phyloP scores from a whole-genome alignment of 176 grass and related monocot species.

The Oryza officinalis region DNA sequence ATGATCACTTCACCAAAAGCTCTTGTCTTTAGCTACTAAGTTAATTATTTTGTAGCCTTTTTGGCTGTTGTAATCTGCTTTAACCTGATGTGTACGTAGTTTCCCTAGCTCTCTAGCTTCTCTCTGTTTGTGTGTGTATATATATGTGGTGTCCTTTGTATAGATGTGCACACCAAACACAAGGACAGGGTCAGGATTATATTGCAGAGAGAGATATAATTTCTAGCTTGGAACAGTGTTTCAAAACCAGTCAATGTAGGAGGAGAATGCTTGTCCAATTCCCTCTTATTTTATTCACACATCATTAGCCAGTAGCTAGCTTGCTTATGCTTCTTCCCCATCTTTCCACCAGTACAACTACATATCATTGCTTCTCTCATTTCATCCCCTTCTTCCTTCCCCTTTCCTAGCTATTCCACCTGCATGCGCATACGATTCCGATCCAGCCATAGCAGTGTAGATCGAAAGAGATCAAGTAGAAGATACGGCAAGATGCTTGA shows the following conservation, averaged over 20 bases:
- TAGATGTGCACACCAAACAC: slow-evolving; percentile 14
- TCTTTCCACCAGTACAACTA: slow-evolving; percentile 19
- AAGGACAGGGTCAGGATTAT: slow-evolving; percentile 33
- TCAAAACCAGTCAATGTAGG: slow-evolving; percentile 71
- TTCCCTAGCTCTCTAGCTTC: background rate
- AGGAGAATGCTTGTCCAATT: slow-evolving; percentile 70
- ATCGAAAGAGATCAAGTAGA: slow-evolving; percentile 14
- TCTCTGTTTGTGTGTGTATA: background rate
- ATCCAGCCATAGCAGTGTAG: slow-evolving; percentile 37
- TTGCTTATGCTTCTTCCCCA: slow-evolving; percentile 27
- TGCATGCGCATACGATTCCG: slow-evolving; percentile 29
- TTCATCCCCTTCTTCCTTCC: slow-evolving; percentile 44
- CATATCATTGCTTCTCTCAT: slow-evolving; percentile 41
- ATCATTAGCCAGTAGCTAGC: slow-evolving; percentile 28
- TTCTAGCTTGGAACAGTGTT: slow-evolving; percentile 37
- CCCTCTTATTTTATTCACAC: slow-evolving; percentile 56
- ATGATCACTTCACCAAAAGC: slow-evolving; percentile 45
- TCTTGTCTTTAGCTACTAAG: slow-evolving; percentile 22
- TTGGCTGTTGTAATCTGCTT: slow-evolving; percentile 30
- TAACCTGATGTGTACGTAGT: background rate
- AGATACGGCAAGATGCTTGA: slow-evolving; percentile 10
- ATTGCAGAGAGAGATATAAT: background rate
- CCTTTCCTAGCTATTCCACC: slow-evolving; percentile 35
- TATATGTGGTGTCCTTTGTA: slow-evolving; percentile 21
- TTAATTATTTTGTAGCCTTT: slow-evolving; percentile 17